Evolutionary conservation across 129 eudicot species (phyloP).

Genomic region (Ambrosia artemisiifolia): DNA sequence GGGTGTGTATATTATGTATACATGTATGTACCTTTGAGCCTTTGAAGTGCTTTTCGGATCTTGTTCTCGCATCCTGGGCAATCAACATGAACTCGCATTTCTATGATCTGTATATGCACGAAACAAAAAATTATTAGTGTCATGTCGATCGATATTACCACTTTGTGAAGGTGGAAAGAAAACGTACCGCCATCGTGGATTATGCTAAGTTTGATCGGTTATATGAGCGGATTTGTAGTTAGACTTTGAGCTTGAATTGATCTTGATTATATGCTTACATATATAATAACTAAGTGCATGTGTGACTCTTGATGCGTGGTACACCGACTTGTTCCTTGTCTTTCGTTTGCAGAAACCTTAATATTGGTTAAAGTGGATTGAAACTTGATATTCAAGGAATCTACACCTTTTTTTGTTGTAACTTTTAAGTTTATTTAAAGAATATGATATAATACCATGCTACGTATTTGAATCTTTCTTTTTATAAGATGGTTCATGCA

Average conservation of each 20-base stretch:
- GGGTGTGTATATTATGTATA: too few species aligned
- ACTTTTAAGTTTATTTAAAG: not conserved
- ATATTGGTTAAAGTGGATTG: not conserved
- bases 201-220: not conserved
- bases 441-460: not conserved
- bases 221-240: not conserved
- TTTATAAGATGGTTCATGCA: too few species aligned
- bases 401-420: not conserved
- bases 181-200: slow-evolving; percentile 30
- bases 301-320: slow-evolving; percentile 21
- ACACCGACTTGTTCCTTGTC: slow-evolving; percentile 25
- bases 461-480: too few species aligned
- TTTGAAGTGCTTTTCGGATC: slow-evolving; percentile 65
- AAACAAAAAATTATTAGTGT: not conserved
- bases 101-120: slow-evolving; percentile 44
- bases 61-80: slow-evolving; percentile 72
- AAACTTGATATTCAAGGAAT: not conserved
- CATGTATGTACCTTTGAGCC: slow-evolving; percentile 48
- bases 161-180: not conserved
- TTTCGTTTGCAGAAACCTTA: slow-evolving; percentile 26
- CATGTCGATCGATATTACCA: not conserved
- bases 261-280: not conserved
- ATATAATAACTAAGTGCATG: not conserved
- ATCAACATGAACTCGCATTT: slow-evolving; percentile 71
- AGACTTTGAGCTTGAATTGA: not conserved